These are phyloP conservation scores for Kodamaea sp. DNA, from an alignment of 1,139 yeast species.

Conservation along the genomic window DNA sequence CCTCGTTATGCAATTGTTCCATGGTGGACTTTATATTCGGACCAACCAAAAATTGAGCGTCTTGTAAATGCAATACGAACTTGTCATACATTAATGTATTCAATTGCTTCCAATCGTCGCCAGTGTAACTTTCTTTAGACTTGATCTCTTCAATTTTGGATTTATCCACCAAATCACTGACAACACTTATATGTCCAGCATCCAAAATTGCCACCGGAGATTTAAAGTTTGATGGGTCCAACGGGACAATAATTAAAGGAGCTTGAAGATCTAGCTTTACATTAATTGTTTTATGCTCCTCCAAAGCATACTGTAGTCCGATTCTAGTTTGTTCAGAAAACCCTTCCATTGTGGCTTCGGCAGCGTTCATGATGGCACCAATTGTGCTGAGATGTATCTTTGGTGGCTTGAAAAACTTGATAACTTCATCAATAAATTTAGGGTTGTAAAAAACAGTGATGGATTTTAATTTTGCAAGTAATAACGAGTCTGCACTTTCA, in stretches of 20 bases:
- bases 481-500: conserved; percentile 74
- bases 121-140: conserved; percentile 64
- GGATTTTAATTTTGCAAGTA: conserved; percentile 75
- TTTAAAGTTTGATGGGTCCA: conserved; percentile 75
- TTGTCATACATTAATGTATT: conserved; percentile 88
- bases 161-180: conserved; percentile 78
- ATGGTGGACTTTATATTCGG: conserved; percentile 77
- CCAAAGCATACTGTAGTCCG: conserved; percentile 90
- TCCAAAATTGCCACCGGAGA: conserved; percentile 92
- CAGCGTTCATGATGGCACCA: conserved; percentile 91
- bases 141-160: conserved; percentile 71
- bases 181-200: conserved; percentile 91
- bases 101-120: conserved; percentile 69
- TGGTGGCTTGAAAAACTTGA: conserved; percentile 82
- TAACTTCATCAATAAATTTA: conserved; percentile 72
- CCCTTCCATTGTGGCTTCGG: conserved; percentile 93
- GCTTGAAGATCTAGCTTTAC: conserved; percentile 89
- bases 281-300: conserved; percentile 89
- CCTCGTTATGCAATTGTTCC: conserved; percentile 59
- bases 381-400: conserved; percentile 83
- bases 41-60: conserved; percentile 88
- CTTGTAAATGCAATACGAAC: conserved; percentile 72
- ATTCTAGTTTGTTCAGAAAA: conserved; percentile 85
- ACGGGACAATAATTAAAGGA: conserved; percentile 86
- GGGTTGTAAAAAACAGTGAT: conserved; percentile 90